Conservation (phyloP, 2,329 filamentous ascomycete species). For the Aspergillus alliaceus region DNA sequence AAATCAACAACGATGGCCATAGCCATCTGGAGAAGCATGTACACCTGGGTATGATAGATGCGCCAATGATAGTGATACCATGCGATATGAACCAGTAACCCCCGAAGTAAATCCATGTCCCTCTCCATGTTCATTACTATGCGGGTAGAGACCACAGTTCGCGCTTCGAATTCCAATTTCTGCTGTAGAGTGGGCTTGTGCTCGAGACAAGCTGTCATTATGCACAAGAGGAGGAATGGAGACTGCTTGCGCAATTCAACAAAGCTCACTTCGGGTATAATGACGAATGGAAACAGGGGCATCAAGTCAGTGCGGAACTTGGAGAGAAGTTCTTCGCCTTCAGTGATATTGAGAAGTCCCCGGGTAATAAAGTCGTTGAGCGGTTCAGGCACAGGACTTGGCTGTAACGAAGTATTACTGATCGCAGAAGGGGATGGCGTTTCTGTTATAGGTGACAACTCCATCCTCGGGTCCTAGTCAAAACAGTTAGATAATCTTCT, state of each 20-base stretch:
- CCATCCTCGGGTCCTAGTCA: background rate
- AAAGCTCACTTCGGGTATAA: conserved; percentile 2
- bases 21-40: conserved; percentile 7
- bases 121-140: conserved; percentile 2
- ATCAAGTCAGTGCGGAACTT: background rate
- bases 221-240: conserved; percentile 6
- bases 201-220: conserved; percentile 5
- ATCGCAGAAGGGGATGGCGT: background rate
- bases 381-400: background rate
- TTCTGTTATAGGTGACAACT: background rate
- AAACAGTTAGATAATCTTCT: conserved; percentile 1
- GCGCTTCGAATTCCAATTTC: background rate
- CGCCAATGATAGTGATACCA: conserved; percentile 5
- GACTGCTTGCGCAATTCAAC: background rate
- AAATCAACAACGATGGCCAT: conserved; percentile 4
- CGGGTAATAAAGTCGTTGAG: background rate
- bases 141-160: conserved; percentile 1
- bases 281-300: background rate
- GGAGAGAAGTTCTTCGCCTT: background rate
- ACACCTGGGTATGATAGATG: conserved; percentile 2
- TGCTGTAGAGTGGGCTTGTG: conserved; percentile 3
- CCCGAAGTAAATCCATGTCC: conserved; percentile 4
- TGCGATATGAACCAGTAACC: conserved; percentile 3
- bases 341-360: background rate
- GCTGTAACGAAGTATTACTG: background rate